Conservation (phyloP, 768 basidiomycete species). For the Collybia sordida region DNA sequence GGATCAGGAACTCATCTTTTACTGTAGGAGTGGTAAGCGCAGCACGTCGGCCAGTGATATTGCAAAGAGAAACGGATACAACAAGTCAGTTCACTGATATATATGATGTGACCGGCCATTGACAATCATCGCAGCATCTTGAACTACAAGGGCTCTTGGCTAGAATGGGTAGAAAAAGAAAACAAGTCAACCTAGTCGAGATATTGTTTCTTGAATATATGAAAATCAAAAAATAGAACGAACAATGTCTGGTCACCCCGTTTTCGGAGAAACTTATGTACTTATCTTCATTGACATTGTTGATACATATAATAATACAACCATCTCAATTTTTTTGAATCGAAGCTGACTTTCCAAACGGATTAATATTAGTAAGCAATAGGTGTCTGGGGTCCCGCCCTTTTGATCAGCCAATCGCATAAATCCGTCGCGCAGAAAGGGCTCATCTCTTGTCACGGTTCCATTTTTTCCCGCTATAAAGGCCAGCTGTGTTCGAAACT, state of each 20-base stretch:
- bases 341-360: too few species aligned
- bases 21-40: slow-evolving; percentile 87
- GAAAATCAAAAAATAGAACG: too few species aligned
- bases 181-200: slow-evolving; percentile 26
- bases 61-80: slow-evolving; percentile 78
- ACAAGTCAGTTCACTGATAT: slow-evolving; percentile 55
- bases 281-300: too few species aligned
- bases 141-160: slow-evolving; percentile 88
- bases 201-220: neutral
- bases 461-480: slow-evolving; percentile 18
- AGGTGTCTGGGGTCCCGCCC: neutral
- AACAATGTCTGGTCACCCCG: too few species aligned
- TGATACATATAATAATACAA: too few species aligned
- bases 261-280: too few species aligned
- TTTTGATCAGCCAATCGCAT: slow-evolving; percentile 41
- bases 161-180: slow-evolving; percentile 74
- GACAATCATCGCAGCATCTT: slow-evolving; percentile 39
- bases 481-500: slow-evolving; percentile 6
- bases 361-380: neutral
- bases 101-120: slow-evolving; percentile 1
- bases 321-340: too few species aligned
- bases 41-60: slow-evolving; percentile 81
- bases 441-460: slow-evolving; percentile 33
- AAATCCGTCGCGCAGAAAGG: slow-evolving; percentile 45
- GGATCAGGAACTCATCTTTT: slow-evolving; percentile 80